These are phyloP conservation scores for Candida frijolesensis DNA, from an alignment of 1,139 yeast species.

Conservation along the genomic window DNA sequence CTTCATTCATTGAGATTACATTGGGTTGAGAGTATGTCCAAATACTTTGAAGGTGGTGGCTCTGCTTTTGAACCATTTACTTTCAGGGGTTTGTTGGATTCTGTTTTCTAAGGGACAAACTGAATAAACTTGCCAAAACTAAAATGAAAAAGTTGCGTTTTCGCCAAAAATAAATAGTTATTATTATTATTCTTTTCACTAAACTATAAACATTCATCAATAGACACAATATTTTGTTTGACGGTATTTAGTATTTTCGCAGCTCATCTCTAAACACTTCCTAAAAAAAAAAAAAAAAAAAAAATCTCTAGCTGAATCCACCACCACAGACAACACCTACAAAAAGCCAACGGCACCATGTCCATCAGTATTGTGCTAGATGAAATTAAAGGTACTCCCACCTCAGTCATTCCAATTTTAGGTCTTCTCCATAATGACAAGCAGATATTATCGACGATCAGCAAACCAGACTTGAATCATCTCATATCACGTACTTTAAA, in stretches of 20 bases:
- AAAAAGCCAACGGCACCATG: constrained; percentile 17
- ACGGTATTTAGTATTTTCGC: neutral
- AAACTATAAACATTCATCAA: neutral
- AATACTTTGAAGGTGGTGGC: constrained; percentile 85
- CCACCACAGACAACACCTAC: constrained; percentile 5
- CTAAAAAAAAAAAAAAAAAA: constrained; percentile 1
- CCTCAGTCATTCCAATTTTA: constrained; percentile 37
- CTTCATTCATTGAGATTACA: constrained; percentile 80
- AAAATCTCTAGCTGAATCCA: neutral
- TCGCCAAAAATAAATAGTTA: neutral
- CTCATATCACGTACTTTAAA: constrained; percentile 58
- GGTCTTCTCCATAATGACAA: constrained; percentile 31
- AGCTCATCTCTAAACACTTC: neutral
- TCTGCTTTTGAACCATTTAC: constrained; percentile 69
- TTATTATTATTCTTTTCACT: too few species aligned
- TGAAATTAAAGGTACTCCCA: constrained; percentile 38
- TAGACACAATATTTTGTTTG: neutral
- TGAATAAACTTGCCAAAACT: too few species aligned
- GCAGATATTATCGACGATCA: constrained; percentile 36
- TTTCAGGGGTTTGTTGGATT: constrained; percentile 42
- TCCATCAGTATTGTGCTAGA: constrained; percentile 36
- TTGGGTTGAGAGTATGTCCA: constrained; percentile 89
- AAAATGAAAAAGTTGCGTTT: too few species aligned
- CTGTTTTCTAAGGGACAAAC: constrained; percentile 20
- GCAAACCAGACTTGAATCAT: constrained; percentile 58